These are phyloP conservation scores for Zymoseptoria crescenta DNA, from an alignment of 2,329 filamentous ascomycete genomes.

Conservation along the genomic window DNA sequence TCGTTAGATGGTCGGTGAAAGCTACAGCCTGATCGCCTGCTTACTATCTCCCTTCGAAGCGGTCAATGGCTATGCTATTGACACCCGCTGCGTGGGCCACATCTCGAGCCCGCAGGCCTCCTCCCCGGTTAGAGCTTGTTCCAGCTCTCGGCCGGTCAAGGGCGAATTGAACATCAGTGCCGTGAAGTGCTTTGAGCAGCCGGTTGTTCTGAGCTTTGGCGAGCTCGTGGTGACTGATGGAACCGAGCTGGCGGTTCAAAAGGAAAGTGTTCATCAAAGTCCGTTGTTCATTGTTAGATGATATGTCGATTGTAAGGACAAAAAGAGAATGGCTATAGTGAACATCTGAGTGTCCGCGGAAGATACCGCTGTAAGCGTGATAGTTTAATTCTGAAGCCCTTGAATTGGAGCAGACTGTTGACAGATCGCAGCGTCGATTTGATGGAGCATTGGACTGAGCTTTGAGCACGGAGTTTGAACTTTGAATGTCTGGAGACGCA, in stretches of 20 bases:
- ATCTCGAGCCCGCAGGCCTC: not conserved
- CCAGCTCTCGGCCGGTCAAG: constrained; percentile 43
- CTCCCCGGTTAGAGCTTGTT: not conserved
- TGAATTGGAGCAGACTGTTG: too few species aligned
- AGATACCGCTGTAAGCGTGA: too few species aligned
- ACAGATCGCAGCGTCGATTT: too few species aligned
- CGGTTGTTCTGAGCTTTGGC: constrained; percentile 57
- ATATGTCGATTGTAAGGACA: too few species aligned
- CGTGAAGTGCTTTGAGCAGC: constrained; percentile 62
- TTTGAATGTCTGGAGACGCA: too few species aligned
- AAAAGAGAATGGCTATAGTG: too few species aligned
- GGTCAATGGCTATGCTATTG: constrained; percentile 70
- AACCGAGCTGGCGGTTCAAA: constrained; percentile 67
- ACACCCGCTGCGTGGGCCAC: constrained; percentile 63
- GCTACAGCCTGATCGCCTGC: constrained; percentile 13
- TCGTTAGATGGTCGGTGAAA: not conserved
- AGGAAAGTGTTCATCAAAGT: constrained; percentile 65
- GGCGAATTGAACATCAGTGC: constrained; percentile 62
- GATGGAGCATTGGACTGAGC: too few species aligned
- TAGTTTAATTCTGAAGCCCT: too few species aligned
- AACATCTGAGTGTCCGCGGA: too few species aligned
- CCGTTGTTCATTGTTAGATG: too few species aligned
- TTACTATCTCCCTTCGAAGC: constrained; percentile 70
- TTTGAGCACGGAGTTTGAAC: too few species aligned
- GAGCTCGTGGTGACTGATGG: constrained; percentile 55